Evolutionary conservation across 208 protist genomes (phyloP), one percentile per base, ranked within the genome.

Genomic region (Tritrichomonas foetus): DNA sequence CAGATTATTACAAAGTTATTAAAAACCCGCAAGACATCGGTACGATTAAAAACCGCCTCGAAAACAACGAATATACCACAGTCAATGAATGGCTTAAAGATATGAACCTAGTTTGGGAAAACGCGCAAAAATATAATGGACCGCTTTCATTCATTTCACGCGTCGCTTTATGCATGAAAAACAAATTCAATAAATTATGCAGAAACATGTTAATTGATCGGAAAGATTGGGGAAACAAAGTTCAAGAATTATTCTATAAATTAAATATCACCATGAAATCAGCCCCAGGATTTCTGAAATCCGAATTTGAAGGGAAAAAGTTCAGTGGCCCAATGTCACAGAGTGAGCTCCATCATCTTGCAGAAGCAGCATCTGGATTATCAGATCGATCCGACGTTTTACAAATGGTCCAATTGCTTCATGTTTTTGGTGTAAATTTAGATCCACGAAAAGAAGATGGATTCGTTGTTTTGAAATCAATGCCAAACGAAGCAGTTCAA

Each of bases 11-110:
- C 39, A 8, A 89, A 57, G 47, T 61, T 13, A 89, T 89, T 39
- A 89, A 89, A 57, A 57, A 89, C 57, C 78, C 78, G 8, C 78
- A 89, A 89, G 78, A 89, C 57, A 39, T 89, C 33, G 78, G 78
- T 33, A 89, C 78, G 3, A 89, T 89, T 25, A 41, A 27, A 39
- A 27, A 89, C 14, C 33, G 47, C 3, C 78, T 89, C 25, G 3
- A 53, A 16, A 61, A 57, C 16, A 16, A 39, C 5, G 25, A 89
- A 36, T 89, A 89, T 89, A 39, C 41, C 3, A 0, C 14, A 57
- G 16, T 89, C 5, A 14, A 89, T 20, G 20, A n/a, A 57, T 89
- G 78, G 78, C n/a, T 39, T 2, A 5, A 44, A 39, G 78, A 89
- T 57, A 89, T 89, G 27, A 13, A 49, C 8, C 41, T 57, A 41